phyloP scores from a whole-genome alignment of 805 yeast genomes.

The Zygoascus flipseniorum region DNA sequence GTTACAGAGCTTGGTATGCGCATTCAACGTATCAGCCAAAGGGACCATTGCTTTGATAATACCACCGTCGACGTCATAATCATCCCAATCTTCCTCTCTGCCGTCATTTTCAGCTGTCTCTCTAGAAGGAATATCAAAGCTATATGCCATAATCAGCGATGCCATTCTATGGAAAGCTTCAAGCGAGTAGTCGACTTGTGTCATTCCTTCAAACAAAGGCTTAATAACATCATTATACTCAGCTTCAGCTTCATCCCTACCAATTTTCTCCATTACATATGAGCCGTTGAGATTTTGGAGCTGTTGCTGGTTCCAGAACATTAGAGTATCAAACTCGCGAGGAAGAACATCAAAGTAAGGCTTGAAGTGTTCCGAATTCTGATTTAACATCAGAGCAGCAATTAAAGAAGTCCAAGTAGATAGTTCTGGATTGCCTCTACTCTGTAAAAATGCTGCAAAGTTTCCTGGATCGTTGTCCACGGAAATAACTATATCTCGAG shows the following conservation, averaged over 20 bases:
- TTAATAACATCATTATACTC: constrained; percentile 45
- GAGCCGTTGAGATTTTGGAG: constrained; percentile 57
- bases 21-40: constrained; percentile 82
- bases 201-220: constrained; percentile 29
- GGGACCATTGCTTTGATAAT: constrained; percentile 84
- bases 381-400: constrained; percentile 39
- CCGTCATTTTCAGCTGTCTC: constrained; percentile 23
- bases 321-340: constrained; percentile 49
- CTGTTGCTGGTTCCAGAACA: constrained; percentile 75
- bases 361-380: constrained; percentile 51
- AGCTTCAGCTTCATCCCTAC: constrained; percentile 54
- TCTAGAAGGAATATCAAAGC: constrained; percentile 65
- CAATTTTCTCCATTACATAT: constrained; percentile 58
- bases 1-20: constrained; percentile 69
- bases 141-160: constrained; percentile 76
- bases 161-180: constrained; percentile 67
- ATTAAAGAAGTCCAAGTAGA: constrained; percentile 67
- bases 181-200: constrained; percentile 31
- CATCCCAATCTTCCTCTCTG: constrained; percentile 31
- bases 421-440: constrained; percentile 10
- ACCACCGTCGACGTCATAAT: constrained; percentile 14
- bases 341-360: constrained; percentile 73
- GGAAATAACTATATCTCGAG: constrained; percentile 49
- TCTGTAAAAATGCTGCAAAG: constrained; percentile 15
- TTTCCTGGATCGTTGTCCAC: constrained; percentile 43